phyloP scores from a whole-genome alignment of 768 basidiomycete genomes.

The Lepiota subincarnata region DNA sequence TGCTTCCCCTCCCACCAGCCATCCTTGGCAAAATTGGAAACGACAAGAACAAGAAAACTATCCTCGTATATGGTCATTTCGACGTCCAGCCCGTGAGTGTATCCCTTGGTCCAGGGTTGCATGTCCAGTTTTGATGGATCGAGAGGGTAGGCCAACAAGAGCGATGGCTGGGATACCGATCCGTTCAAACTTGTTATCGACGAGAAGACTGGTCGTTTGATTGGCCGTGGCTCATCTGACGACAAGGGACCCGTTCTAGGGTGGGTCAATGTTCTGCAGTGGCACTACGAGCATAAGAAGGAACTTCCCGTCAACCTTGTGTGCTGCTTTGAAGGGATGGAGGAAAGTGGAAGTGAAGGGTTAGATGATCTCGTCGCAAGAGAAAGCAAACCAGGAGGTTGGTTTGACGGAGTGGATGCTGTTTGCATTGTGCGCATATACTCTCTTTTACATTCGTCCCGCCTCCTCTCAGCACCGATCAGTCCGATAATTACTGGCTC shows the following conservation, averaged over 20 bases:
- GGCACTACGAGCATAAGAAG: constrained; percentile 61
- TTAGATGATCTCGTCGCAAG: constrained; percentile 80
- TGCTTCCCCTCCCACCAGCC: constrained; percentile 73
- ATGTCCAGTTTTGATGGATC: background rate
- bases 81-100: constrained; percentile 87
- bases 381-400: constrained; percentile 70
- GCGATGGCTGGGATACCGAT: constrained; percentile 85
- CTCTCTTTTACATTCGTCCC: background rate
- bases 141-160: constrained; percentile 33
- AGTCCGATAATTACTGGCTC: constrained; percentile 96
- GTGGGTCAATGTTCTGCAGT: constrained; percentile 89
- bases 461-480: background rate
- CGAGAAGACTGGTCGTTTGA: constrained; percentile 49
- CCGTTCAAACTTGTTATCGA: constrained; percentile 69
- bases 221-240: constrained; percentile 85
- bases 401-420: constrained; percentile 86
- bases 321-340: constrained; percentile 97
- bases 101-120: background rate
- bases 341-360: constrained; percentile 90
- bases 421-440: constrained; percentile 79
- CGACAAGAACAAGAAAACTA: constrained; percentile 88
- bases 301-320: constrained; percentile 86
- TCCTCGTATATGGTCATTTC: constrained; percentile 91
- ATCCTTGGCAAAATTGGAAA: constrained; percentile 79
- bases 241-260: constrained; percentile 90